These are phyloP conservation scores for Eucalyptus paniculata DNA, from an alignment of 345 rosid genomes.

Conservation along the genomic window DNA sequence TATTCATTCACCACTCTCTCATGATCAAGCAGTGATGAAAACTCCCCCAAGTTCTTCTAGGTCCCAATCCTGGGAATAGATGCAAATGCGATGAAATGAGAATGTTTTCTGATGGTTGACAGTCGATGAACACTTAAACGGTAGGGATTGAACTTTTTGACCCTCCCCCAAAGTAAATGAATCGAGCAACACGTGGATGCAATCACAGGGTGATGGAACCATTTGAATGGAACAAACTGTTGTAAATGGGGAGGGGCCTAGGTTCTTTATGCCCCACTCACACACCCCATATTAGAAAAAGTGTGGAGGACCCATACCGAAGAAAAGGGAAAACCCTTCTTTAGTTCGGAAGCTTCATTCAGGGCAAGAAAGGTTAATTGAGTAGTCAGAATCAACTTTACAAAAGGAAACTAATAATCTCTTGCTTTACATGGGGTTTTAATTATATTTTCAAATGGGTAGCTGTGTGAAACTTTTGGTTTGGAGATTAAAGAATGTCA, in stretches of 20 bases:
- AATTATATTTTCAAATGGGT: not conserved
- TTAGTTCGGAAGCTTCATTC: not conserved
- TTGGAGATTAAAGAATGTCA: not conserved
- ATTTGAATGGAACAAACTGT: not conserved
- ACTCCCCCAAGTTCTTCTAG: not conserved
- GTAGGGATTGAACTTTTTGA: not conserved
- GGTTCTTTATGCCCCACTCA: not conserved
- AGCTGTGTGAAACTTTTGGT: not conserved
- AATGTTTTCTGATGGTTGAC: not conserved
- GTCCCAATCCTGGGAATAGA: not conserved
- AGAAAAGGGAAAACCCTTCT: not conserved
- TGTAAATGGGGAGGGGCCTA: not conserved
- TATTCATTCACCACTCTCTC: not conserved
- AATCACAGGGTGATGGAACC: not conserved
- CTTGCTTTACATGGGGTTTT: not conserved
- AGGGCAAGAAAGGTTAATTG: not conserved
- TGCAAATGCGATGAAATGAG: not conserved
- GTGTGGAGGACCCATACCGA: not conserved
- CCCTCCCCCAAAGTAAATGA: not conserved
- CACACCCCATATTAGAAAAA: not conserved
- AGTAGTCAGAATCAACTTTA: constrained; percentile 2
- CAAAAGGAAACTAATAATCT: not conserved
- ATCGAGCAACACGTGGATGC: not conserved
- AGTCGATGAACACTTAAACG: not conserved
- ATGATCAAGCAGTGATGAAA: not conserved